Evolutionary conservation across 169 alveolate genomes (phyloP), one percentile per base, ranked within the genome.

Genomic region (Pseudocohnilembus persalinus): DNA sequence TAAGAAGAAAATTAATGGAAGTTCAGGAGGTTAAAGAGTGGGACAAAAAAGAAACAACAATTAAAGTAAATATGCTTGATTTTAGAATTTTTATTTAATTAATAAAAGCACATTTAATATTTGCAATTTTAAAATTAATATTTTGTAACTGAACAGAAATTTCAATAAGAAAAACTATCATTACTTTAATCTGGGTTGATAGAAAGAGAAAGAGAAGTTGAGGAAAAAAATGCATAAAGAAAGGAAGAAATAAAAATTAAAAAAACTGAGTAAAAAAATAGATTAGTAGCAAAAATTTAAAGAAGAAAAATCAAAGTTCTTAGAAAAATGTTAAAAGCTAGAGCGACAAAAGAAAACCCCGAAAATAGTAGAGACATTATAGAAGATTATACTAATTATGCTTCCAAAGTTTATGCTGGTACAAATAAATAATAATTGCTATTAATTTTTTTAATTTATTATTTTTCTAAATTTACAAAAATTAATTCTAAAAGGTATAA

Each of bases 21-120:
- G 97, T 94, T 68, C 95, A 96, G 88, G 99, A 97, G 86, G 91
- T 95, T 88, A 89, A 96, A 82, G 98, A 96, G 84, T 97, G 99
- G 99, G 94, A 94, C 77, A 96, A 95, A 77, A 86, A 97, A 78
- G 98, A 96, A 81, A 88, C 88, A 20, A 96, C 93, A 76, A 94
- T 96, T 20, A 93, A 93, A 72, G 85, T 79, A 77, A 78, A 78
- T 27, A 11, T 25, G 76, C 27, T 72, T 29, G 29, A 73, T 73
- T 33, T 29, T 29, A n/a, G 35, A 73, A n/a, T 27, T n/a, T n/a
- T n/a, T n/a, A n/a, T n/a, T n/a, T n/a, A n/a, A n/a, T n/a, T n/a
- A n/a, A n/a, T n/a, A n/a, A n/a, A n/a, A n/a, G n/a, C n/a, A n/a
- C n/a, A n/a, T n/a, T n/a, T n/a, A n/a, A n/a, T n/a, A n/a, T n/a